Percentiles rank a stretch among this genome's conserved stretches.
phyloP scores from a whole-genome alignment of 2,329 filamentous ascomycete genomes.

The Arthroderma uncinatum region DNA sequence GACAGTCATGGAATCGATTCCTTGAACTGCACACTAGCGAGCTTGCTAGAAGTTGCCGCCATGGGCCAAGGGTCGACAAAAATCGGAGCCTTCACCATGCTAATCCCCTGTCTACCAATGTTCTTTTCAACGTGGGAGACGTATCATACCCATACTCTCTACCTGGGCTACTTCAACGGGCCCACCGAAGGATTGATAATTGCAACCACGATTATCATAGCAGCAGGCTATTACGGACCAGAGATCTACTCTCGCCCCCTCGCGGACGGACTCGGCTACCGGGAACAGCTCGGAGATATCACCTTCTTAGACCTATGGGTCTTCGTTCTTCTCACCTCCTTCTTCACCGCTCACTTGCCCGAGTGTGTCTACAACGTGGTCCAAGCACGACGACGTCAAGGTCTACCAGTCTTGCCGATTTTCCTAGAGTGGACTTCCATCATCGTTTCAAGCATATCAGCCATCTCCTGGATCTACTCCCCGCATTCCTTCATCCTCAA shows the following conservation, averaged over 20 bases:
- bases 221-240: slow-evolving; percentile 79
- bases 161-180: slow-evolving; percentile 92
- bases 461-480: slow-evolving; percentile 76
- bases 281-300: slow-evolving; percentile 53
- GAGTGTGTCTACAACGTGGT: slow-evolving; percentile 83
- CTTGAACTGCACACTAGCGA: slow-evolving; percentile 89
- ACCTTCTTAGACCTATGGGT: slow-evolving; percentile 87
- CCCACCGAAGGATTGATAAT: slow-evolving; percentile 92
- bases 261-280: slow-evolving; percentile 54
- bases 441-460: slow-evolving; percentile 62
- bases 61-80: slow-evolving; percentile 81
- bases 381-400: slow-evolving; percentile 58
- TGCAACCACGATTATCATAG: slow-evolving; percentile 72
- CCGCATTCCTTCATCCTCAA: slow-evolving; percentile 70
- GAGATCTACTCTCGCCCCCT: slow-evolving; percentile 74
- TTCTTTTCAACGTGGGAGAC: slow-evolving; percentile 99
- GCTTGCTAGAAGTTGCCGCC: slow-evolving; percentile 78
- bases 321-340: slow-evolving; percentile 52
- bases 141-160: slow-evolving; percentile 94
- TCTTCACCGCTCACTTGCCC: slow-evolving; percentile 66
- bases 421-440: slow-evolving; percentile 94
- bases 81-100: slow-evolving; percentile 78
- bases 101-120: slow-evolving; percentile 90
- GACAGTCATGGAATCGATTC: slow-evolving; percentile 85
- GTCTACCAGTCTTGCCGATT: slow-evolving; percentile 65